These are phyloP conservation scores for Gloeostereum incarnatum DNA, from an alignment of 768 basidiomycete species.

Conservation along the genomic window DNA sequence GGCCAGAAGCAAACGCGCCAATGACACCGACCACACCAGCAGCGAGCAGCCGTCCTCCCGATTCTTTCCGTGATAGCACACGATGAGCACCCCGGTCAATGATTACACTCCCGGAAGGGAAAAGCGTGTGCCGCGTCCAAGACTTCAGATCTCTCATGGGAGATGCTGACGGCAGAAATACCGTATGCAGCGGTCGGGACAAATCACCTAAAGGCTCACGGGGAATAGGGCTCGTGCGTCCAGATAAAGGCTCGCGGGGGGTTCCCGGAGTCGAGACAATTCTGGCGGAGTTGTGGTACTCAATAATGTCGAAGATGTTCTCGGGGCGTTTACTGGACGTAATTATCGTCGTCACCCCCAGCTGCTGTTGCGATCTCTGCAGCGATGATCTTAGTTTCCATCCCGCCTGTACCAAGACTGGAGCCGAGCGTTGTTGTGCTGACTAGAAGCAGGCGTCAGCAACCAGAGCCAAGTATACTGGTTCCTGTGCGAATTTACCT, in stretches of 20 bases:
- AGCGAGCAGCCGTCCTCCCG: conserved; percentile 86
- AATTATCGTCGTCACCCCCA: conserved; percentile 87
- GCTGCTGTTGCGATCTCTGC: conserved; percentile 96
- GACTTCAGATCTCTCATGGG: conserved; percentile 83
- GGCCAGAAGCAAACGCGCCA: conserved; percentile 88
- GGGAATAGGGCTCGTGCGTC: conserved; percentile 10
- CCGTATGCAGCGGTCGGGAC: conserved; percentile 74
- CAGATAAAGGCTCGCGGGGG: too few relatives aligned
- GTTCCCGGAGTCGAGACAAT: conserved; percentile 19
- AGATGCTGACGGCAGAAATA: conserved; percentile 68
- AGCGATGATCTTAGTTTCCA: conserved; percentile 98
- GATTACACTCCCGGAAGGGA: conserved; percentile 79
- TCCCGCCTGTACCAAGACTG: conserved; percentile 92
- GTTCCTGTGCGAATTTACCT: conserved; percentile 34
- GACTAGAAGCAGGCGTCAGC: conserved; percentile 35
- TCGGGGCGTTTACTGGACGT: conserved; percentile 74
- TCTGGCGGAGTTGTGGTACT: conserved; percentile 50
- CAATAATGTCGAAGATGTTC: conserved; percentile 73
- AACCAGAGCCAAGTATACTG: background rate
- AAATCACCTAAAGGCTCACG: too few relatives aligned
- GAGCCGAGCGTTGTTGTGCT: conserved; percentile 91
- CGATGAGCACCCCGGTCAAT: conserved; percentile 85
- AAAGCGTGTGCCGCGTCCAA: conserved; percentile 95
- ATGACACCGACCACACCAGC: conserved; percentile 83
- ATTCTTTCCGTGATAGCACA: conserved; percentile 77